Evolutionary conservation across 805 yeast species (phyloP), one percentile per base, ranked within the genome.

Genomic region (Lipomyces kockii): DNA sequence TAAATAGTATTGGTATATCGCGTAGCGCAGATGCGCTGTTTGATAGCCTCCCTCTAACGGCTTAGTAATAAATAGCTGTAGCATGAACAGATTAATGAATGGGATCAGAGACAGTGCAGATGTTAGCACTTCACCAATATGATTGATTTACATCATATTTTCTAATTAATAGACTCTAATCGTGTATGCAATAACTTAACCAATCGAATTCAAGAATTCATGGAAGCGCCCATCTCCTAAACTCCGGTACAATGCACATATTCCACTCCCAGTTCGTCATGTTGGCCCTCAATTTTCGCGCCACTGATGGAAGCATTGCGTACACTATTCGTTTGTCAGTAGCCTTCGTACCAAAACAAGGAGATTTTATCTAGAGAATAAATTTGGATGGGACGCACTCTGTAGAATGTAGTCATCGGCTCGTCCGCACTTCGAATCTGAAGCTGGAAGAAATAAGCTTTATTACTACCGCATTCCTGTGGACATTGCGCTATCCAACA

Each of bases 351-450:
- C 32, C 22, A 3, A 14, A 35, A 51, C 34, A 52, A 49, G 14
- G 1, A 27, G n/a, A 12, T 32, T 25, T 25, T 25, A 25, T 1
- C 27, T 25, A 25, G 27, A 11, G 20, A 3, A 25, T 34, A 39
- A 27, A 29, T 37, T 2, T 11, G 17, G n/a, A 7, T 29, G 22
- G 25, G 8, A 51, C 76, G 25, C 62, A 76, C 78, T 63, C 94
- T 92, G 79, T 91, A 94, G 78, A 95, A 95, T 1, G 98, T 94
- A 0, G 99, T 95, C 98, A 95, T 95, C 29, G 99, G 99, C 81
- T 95, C 99, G 84, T 95, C 99, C 1, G 99, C 99, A 69, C 97
- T 90, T 79, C 99, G 85, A 75, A 95, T 95, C 79, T 95, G 99
- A 67, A 95, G 82, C 80, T 95, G 98, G 84, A 93, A 95, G 83